A percentile compares a stretch with the other conserved stretches of the same genome.
Conservation (phyloP, 306 rosid genomes). For the Trifolium fragiferum region DNA sequence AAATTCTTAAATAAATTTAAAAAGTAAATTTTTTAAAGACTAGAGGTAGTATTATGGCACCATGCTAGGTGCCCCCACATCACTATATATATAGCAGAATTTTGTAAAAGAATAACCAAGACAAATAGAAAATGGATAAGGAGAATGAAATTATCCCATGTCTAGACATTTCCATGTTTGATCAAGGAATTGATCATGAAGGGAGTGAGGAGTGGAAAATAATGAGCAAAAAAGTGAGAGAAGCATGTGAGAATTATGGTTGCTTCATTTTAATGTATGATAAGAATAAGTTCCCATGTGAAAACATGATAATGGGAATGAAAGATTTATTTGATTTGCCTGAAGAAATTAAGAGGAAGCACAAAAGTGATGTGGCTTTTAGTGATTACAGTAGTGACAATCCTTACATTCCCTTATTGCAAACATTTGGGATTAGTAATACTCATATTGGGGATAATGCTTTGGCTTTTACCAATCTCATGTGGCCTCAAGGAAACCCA, state of each 20-base stretch:
- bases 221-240: slow-evolving; percentile 50
- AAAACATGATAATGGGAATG: slow-evolving; percentile 42
- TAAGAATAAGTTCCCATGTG: slow-evolving; percentile 9
- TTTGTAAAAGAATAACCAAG: background rate
- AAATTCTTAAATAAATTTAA: no score
- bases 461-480: slow-evolving; percentile 53
- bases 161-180: slow-evolving; percentile 24
- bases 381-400: slow-evolving; percentile 47
- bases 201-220: slow-evolving; percentile 50
- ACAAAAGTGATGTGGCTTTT: slow-evolving; percentile 37
- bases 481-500: slow-evolving; percentile 69
- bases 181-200: slow-evolving; percentile 3
- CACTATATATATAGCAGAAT: slow-evolving; percentile 3
- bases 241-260: slow-evolving; percentile 56
- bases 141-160: slow-evolving; percentile 36
- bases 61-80: no score
- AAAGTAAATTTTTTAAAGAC: no score
- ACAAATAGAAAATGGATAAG: background rate
- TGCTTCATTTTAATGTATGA: slow-evolving; percentile 36
- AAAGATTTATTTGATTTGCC: slow-evolving; percentile 59
- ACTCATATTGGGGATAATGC: slow-evolving; percentile 9
- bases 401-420: slow-evolving; percentile 41
- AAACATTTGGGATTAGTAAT: slow-evolving; percentile 59
- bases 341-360: slow-evolving; percentile 54
- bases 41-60: no score